Base-by-base conservation (phyloP, 441 rosid species). In the Brassica hybrid region DNA sequence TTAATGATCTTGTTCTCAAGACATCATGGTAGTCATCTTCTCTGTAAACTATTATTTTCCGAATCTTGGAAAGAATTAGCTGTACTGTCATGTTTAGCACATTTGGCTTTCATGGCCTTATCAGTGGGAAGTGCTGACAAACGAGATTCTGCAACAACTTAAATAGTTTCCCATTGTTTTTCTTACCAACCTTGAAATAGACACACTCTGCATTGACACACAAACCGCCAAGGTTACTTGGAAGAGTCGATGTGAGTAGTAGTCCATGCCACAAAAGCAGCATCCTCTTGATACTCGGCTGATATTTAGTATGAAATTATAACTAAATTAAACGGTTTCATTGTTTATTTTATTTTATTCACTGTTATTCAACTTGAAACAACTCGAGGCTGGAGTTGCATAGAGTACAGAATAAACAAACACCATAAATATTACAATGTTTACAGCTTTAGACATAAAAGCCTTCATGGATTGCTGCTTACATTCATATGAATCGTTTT, bases 401-500 rank as follows among this genome's bases (percentile, higher is more conserved):
- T 25, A 45, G 4, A 7, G 19, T 21, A 72, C 43, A 71, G 18
- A 71, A 21, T 65, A n/a, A 77, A 57, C 67, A 77, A 72, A 78
- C 77, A 78, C 21, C 54, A 32, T 38, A 65, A 11, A 19, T 36
- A 12, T 18, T 65, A 65, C 52, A 38, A 38, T 36, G 50, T 14
- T n/a, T 18, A 64, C 14, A 36, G 50, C 69, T 65, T 59, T 64
- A 64, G 9, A 7, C 12, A 64, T 36, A n/a, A 64, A 36, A 2
- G 8, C 50, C 50, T 36, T 64, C 27, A 64, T 65, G 10, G 5
- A 18, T 36, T 32, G 67, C n/a, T 64, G 13, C 50, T 16, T 5
- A 56, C 32, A 16, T n/a, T 13, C 10, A 17, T 27, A 74, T 69
- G 52, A 69, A 43, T 74, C 18, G 36, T 67, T 79, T 65, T 71